Conservation (phyloP, 352 stramenopile species). For the Pythium graminicola region DNA sequence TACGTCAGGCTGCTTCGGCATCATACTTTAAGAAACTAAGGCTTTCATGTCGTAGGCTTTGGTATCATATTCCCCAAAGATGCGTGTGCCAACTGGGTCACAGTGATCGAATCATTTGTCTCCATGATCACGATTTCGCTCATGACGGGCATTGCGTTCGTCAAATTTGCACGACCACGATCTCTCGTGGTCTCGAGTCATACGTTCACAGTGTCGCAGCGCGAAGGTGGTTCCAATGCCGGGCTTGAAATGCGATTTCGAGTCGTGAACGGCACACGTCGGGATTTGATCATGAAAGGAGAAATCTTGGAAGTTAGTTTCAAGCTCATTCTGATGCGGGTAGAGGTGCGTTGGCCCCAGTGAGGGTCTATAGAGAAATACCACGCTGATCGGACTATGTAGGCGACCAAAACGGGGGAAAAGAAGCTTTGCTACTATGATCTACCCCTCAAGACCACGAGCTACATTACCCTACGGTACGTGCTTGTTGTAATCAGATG, state of each 20-base stretch:
- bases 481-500: too few species aligned
- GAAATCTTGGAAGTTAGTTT: conserved; percentile 55
- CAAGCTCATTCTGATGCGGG: conserved; percentile 57
- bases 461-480: conserved; percentile 41
- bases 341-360: conserved; percentile 32
- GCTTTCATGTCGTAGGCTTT: conserved; percentile 27
- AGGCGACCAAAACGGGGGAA: conserved; percentile 32
- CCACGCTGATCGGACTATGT: background rate
- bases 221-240: conserved; percentile 9
- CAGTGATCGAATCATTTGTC: conserved; percentile 42
- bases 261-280: conserved; percentile 44
- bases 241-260: conserved; percentile 49
- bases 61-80: conserved; percentile 39
- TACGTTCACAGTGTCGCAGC: conserved; percentile 36
- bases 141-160: conserved; percentile 55
- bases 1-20: conserved; percentile 15
- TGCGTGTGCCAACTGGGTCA: conserved; percentile 47
- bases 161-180: conserved; percentile 49
- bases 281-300: conserved; percentile 30
- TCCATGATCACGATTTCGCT: conserved; percentile 54
- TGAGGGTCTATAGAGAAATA: too few species aligned
- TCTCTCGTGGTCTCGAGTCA: conserved; percentile 48
- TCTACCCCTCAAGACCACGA: conserved; percentile 36
- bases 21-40: too few species aligned
- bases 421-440: conserved; percentile 66